Percentiles rank a stretch among this genome's conserved stretches.
Evolutionary conservation across 257 asterid species (phyloP).

Genomic region (Thymus mandschuricus): DNA sequence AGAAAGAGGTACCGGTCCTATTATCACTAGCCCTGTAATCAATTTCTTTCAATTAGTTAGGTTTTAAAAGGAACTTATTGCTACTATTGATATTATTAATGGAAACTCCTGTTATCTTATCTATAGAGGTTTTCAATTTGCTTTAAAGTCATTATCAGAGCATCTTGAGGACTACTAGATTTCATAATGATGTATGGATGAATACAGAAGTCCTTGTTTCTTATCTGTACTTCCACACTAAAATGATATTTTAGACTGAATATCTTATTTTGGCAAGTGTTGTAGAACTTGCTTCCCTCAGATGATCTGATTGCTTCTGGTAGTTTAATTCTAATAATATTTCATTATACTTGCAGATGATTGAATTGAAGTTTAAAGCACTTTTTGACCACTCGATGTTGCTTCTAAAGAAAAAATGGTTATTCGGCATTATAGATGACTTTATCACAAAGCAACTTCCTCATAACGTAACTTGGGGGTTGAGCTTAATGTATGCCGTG

Average conservation of each 20-base stretch:
- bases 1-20: constrained; percentile 72
- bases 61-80: not conserved
- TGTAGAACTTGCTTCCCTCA: not conserved
- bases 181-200: not conserved
- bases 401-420: constrained; percentile 93
- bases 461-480: constrained; percentile 97
- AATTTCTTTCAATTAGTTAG: not conserved
- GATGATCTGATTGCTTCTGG: constrained; percentile 22
- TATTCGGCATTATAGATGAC: constrained; percentile 88
- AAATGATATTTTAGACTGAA: constrained; percentile 13
- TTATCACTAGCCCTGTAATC: constrained; percentile 20
- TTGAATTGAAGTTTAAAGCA: constrained; percentile 74
- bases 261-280: constrained; percentile 23
- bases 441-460: constrained; percentile 98
- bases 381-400: constrained; percentile 78
- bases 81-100: constrained; percentile 8
- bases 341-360: constrained; percentile 67
- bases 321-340: constrained; percentile 14
- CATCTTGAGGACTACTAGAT: constrained; percentile 17
- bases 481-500: constrained; percentile 95
- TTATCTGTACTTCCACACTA: not conserved
- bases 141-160: constrained; percentile 12
- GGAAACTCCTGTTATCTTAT: constrained; percentile 11
- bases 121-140: not conserved
- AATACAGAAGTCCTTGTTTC: constrained; percentile 20